phyloP scores from a whole-genome alignment of 78 protist species.

The Dictyostelium citrinum region DNA sequence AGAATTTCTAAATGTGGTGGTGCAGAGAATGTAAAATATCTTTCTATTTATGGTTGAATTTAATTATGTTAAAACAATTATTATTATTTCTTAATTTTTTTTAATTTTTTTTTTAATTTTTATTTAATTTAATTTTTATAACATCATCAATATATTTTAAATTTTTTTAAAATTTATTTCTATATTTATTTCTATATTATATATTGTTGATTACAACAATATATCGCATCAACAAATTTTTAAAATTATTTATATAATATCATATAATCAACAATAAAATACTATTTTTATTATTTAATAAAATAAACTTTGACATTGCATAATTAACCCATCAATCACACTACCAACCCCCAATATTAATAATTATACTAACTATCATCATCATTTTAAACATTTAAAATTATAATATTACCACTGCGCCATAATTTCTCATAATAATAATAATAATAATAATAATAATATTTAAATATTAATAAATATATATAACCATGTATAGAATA shows the following conservation, averaged over 20 bases:
- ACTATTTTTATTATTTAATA: neutral
- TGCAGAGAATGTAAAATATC: neutral
- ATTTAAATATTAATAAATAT: neutral
- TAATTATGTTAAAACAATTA: neutral
- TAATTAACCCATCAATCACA: neutral
- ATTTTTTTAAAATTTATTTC: neutral
- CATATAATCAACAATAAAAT: neutral
- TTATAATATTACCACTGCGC: neutral
- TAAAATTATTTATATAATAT: neutral
- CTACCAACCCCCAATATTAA: neutral
- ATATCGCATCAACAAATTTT: neutral
- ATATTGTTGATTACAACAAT: neutral
- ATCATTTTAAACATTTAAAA: neutral
- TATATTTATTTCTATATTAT: neutral
- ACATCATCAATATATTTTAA: neutral
- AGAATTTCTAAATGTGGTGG: neutral
- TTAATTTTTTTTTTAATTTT: neutral
- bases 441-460: neutral
- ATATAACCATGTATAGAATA: neutral
- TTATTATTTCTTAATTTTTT: neutral
- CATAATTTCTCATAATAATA: neutral
- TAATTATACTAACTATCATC: neutral
- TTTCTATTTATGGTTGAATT: neutral
- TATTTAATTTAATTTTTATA: neutral
- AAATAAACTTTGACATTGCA: neutral